These are phyloP conservation scores for Phallus indusiatus DNA, from an alignment of 768 basidiomycete genomes.

Conservation along the genomic window DNA sequence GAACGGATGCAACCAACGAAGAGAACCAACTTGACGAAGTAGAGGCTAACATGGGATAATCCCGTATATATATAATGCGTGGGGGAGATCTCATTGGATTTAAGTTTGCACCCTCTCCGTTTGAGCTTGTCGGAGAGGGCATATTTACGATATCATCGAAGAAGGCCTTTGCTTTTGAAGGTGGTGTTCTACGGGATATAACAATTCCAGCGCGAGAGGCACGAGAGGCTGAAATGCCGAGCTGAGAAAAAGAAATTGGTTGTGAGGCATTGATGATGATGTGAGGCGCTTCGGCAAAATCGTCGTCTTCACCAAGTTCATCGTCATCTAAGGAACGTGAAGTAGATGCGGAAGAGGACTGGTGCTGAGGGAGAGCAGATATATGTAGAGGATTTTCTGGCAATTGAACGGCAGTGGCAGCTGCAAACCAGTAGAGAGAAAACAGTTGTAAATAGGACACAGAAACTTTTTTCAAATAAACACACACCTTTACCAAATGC, in stretches of 20 bases:
- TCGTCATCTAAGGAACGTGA: conserved; percentile 27
- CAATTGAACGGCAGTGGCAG: conserved; percentile 58
- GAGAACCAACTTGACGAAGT: conserved; percentile 76
- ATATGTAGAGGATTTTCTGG: conserved; percentile 74
- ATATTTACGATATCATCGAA: conserved; percentile 73
- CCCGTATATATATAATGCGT: conserved; percentile 76
- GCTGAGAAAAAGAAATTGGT: conserved; percentile 15
- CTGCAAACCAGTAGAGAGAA: conserved; percentile 26
- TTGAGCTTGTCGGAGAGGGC: conserved; percentile 19
- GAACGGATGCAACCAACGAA: conserved; percentile 68
- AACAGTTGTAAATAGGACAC: not conserved
- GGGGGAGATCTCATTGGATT: conserved; percentile 29
- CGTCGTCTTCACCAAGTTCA: conserved; percentile 40
- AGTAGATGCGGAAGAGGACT: conserved; percentile 21
- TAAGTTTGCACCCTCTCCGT: conserved; percentile 10
- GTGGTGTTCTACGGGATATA: conserved; percentile 27
- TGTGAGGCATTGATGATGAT: conserved; percentile 7
- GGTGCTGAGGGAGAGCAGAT: conserved; percentile 19
- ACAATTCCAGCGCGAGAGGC: conserved; percentile 20
- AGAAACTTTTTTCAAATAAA: conserved; percentile 1
- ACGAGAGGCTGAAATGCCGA: conserved; percentile 24
- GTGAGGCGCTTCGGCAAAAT: conserved; percentile 21
- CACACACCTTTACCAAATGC: conserved; percentile 65
- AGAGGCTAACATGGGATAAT: conserved; percentile 66
- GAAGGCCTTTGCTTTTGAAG: conserved; percentile 56